These are phyloP conservation scores for Tylopilus vinaceipallidus DNA, from an alignment of 768 basidiomycete species.

Conservation along the genomic window DNA sequence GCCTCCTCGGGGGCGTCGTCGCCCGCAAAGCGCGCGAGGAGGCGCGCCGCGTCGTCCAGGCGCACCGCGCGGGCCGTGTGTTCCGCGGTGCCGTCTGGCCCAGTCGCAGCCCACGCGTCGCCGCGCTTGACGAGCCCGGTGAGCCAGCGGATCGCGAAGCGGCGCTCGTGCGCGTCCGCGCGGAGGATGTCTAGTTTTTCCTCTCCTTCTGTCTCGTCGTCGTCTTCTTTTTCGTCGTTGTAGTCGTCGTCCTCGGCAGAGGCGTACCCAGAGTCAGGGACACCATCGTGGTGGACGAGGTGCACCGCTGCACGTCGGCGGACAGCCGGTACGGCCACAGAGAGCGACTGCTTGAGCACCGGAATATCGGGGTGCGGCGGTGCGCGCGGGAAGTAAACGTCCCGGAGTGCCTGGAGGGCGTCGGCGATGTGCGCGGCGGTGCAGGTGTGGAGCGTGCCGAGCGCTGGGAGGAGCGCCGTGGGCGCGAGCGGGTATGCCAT, in stretches of 20 bases:
- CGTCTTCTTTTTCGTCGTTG: conserved; percentile 20
- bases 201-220: conserved; percentile 8
- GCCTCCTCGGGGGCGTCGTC: conserved; percentile 40
- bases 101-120: conserved; percentile 44
- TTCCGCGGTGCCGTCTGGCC: conserved; percentile 33
- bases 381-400: conserved; percentile 50
- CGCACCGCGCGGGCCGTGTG: conserved; percentile 38
- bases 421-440: conserved; percentile 37
- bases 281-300: conserved; percentile 39
- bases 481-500: conserved; percentile 35
- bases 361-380: conserved; percentile 15
- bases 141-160: conserved; percentile 70
- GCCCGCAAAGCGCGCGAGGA: conserved; percentile 53
- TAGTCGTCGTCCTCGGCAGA: conserved; percentile 65
- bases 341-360: conserved; percentile 19
- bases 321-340: conserved; percentile 20
- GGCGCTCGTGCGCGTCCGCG: conserved; percentile 63
- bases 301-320: conserved; percentile 17
- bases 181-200: conserved; percentile 47
- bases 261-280: conserved; percentile 77
- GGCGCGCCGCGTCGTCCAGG: conserved; percentile 55
- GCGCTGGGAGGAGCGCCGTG: conserved; percentile 54
- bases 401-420: conserved; percentile 44
- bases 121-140: conserved; percentile 65
- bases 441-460: conserved; percentile 40